phyloP scores from a whole-genome alignment of 441 rosid genomes.

The Eutrema salsugineum region DNA sequence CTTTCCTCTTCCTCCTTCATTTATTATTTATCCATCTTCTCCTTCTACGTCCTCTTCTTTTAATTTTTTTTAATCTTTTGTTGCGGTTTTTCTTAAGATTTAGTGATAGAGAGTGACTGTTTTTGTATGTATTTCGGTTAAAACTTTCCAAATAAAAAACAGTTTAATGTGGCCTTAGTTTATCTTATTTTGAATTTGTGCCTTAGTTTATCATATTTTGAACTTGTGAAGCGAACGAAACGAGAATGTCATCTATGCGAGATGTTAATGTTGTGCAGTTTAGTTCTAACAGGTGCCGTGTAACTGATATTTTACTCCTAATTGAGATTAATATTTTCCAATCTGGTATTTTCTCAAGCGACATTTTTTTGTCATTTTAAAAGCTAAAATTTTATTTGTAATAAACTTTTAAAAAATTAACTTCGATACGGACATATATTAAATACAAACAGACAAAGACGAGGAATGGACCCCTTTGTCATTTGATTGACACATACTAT shows the following conservation, averaged over 20 bases:
- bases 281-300: too few relatives aligned
- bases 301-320: too few relatives aligned
- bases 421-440: constrained; percentile 5
- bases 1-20: constrained; percentile 29
- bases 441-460: constrained; percentile 27
- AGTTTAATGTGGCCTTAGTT: neutral
- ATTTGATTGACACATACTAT: constrained; percentile 32
- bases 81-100: neutral
- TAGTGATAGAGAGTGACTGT: neutral
- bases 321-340: too few relatives aligned
- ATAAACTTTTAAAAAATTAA: neutral
- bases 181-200: neutral
- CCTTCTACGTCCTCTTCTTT: neutral
- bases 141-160: neutral
- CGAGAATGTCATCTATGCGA: neutral
- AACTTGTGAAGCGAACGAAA: neutral
- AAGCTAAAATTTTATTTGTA: neutral
- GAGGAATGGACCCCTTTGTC: constrained; percentile 24
- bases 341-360: neutral
- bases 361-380: neutral
- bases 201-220: neutral
- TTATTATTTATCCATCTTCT: constrained; percentile 26
- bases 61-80: too few relatives aligned
- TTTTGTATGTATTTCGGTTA: neutral
- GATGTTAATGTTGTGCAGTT: neutral